Percentiles rank a stretch among this genome's conserved stretches.
phyloP scores from a whole-genome alignment of 129 eudicot genomes.

The Smallanthus sonchifolius region DNA sequence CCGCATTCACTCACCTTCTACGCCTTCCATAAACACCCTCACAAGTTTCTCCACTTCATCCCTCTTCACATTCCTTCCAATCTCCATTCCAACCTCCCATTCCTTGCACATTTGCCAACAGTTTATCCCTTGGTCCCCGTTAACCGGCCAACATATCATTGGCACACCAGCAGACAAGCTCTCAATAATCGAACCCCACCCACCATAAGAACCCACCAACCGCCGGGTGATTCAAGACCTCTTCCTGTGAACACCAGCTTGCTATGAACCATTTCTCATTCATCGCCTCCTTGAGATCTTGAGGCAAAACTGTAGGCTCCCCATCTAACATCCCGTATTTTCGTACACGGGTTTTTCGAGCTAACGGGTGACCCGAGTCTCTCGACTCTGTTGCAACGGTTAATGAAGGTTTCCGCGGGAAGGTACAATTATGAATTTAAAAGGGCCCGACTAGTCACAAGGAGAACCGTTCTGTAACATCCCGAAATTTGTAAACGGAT shows the following conservation, averaged over 20 bases:
- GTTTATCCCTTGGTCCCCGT: constrained; percentile 23
- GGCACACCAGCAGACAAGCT: constrained; percentile 36
- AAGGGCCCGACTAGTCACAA: too few species aligned
- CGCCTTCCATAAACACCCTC: constrained; percentile 18
- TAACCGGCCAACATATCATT: constrained; percentile 30
- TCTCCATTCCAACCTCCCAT: constrained; percentile 30
- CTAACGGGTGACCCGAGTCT: too few species aligned
- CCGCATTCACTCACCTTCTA: background rate
- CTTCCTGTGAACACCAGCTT: constrained; percentile 27
- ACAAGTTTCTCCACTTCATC: constrained; percentile 18
- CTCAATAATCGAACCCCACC: constrained; percentile 28
- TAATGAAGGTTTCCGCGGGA: too few species aligned
- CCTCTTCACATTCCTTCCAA: constrained; percentile 10
- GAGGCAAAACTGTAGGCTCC: constrained; percentile 1
- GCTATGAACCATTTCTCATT: constrained; percentile 9
- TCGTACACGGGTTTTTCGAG: too few species aligned
- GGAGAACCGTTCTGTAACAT: too few species aligned
- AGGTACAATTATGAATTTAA: too few species aligned
- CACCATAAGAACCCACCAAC: constrained; percentile 29
- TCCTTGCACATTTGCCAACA: constrained; percentile 14
- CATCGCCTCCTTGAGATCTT: constrained; percentile 11
- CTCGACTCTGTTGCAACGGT: too few species aligned
- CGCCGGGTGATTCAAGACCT: constrained; percentile 16
- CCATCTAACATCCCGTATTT: too few species aligned
- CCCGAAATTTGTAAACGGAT: too few species aligned